A percentile compares a stretch with the other conserved stretches of the same genome.
These are phyloP conservation scores for Phytopythium ostracodes DNA, from an alignment of 352 stramenopile species.

Conservation along the genomic window DNA sequence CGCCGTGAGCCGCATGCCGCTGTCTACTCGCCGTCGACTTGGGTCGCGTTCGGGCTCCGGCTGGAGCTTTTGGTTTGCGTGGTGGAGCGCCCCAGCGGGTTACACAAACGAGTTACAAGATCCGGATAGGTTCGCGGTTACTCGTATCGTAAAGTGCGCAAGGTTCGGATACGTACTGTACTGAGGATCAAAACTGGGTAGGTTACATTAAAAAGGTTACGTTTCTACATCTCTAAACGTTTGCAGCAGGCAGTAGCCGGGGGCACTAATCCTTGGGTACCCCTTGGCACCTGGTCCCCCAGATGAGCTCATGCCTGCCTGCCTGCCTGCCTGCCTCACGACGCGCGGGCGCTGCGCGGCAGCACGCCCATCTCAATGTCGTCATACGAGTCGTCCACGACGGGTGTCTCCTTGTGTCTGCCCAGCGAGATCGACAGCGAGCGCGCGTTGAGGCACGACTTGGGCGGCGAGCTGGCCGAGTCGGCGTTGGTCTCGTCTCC, in stretches of 20 bases:
- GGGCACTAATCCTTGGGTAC: no score
- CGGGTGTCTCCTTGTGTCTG: conserved; percentile 30
- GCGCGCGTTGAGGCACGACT: conserved; percentile 15
- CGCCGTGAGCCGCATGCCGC: conserved; percentile 80
- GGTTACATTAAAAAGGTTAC: conserved; percentile 4
- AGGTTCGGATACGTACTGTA: no score
- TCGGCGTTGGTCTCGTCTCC: conserved; percentile 10
- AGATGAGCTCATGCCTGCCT: no score
- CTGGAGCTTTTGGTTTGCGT: conserved; percentile 7
- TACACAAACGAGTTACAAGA: not conserved
- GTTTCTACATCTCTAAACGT: not conserved
- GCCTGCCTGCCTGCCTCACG: conserved; percentile 4
- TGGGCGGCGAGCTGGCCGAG: conserved; percentile 15
- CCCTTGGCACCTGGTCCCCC: no score
- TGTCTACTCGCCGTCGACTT: no score
- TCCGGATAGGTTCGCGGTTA: not conserved
- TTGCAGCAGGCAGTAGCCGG: no score
- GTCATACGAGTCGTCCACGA: conserved; percentile 56
- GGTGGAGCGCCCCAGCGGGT: conserved; percentile 10
- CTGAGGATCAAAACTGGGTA: not conserved
- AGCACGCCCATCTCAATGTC: conserved; percentile 56
- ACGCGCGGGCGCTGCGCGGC: conserved; percentile 34
- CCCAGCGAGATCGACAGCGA: conserved; percentile 43
- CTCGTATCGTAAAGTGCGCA: not conserved
- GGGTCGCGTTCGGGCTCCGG: not conserved